Evolutionary conservation across 768 basidiomycete species (phyloP).

Genomic region (Lactarius akahatsu): DNA sequence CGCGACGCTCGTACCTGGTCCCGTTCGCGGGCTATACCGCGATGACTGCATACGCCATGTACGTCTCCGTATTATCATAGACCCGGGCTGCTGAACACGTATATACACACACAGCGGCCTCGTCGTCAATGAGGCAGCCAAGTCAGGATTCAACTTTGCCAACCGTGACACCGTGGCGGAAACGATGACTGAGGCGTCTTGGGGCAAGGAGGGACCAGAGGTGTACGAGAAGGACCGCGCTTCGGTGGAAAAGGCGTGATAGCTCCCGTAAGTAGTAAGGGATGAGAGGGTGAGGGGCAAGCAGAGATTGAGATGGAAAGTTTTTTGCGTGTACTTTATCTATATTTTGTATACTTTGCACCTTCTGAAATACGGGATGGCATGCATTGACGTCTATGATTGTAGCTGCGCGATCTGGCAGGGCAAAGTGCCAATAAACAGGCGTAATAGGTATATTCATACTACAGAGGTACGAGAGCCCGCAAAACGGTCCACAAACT

Average conservation of each 20-base stretch:
- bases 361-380: slow-evolving; percentile 1
- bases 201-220: not conserved
- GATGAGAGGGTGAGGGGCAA: not conserved
- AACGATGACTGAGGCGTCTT: slow-evolving; percentile 23
- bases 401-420: not conserved
- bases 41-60: slow-evolving; percentile 60
- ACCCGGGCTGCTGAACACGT: not conserved
- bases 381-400: slow-evolving; percentile 6
- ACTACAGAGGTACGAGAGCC: slow-evolving; percentile 38
- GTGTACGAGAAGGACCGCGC: not conserved
- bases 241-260: not conserved
- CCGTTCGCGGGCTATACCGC: slow-evolving; percentile 57
- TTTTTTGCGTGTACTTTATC: not conserved
- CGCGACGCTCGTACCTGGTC: slow-evolving; percentile 58
- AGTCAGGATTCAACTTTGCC: slow-evolving; percentile 50
- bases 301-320: no score
- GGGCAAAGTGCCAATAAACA: not conserved
- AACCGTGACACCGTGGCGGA: slow-evolving; percentile 45
- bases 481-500: slow-evolving; percentile 40
- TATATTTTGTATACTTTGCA: not conserved
- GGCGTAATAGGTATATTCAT: not conserved
- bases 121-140: slow-evolving; percentile 49
- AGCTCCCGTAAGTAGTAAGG: not conserved
- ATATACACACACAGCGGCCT: slow-evolving; percentile 44
- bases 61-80: slow-evolving; percentile 31